Conservation (phyloP, 2,329 filamentous ascomycete genomes). For the Stagonosporopsis rhizophila region DNA sequence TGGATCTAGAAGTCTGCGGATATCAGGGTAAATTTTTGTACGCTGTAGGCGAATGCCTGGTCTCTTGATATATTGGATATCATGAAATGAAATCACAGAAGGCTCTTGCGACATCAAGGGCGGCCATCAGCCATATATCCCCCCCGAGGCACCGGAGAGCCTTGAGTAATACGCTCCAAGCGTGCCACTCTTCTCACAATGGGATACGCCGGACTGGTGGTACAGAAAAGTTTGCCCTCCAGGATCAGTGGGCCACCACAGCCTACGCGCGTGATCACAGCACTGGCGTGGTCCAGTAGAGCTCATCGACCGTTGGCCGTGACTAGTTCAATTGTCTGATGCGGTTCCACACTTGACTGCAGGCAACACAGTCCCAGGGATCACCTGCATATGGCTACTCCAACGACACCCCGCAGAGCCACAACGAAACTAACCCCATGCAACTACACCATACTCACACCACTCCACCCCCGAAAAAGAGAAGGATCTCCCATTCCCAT, state of each 20-base stretch:
- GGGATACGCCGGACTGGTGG: background rate
- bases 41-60: background rate
- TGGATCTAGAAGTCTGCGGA: background rate
- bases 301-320: background rate
- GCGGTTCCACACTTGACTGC: background rate
- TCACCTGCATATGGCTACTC: no score
- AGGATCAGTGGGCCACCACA: background rate
- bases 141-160: no score
- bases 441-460: no score
- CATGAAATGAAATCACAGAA: background rate
- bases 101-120: no score
- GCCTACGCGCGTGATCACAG: background rate
- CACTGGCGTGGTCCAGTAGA: background rate
- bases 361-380: background rate
- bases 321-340: no score
- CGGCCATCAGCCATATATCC: background rate
- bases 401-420: no score
- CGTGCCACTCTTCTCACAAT: background rate
- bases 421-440: no score
- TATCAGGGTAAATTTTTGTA: background rate
- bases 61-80: background rate
- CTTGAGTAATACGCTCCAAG: background rate
- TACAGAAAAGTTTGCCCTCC: constrained; percentile 5
- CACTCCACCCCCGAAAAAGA: no score
- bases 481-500: no score